A percentile compares a stretch with the other conserved stretches of the same genome.
Evolutionary conservation across 257 asterid genomes (phyloP).

Genomic region (Penstemon barbatus): DNA sequence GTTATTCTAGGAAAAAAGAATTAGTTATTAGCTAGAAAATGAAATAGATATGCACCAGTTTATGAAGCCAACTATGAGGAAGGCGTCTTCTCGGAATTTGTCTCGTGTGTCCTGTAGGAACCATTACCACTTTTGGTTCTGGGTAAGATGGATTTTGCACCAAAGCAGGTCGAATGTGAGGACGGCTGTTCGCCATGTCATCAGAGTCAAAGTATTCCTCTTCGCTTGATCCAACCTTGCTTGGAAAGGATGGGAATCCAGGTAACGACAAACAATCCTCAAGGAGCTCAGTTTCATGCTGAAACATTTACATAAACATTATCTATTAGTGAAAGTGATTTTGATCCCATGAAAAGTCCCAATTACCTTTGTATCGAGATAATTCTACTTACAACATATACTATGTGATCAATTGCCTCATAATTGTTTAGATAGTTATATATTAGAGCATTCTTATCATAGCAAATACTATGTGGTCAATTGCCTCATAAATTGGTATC

Average conservation of each 20-base stretch:
- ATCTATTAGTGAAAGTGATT: slow-evolving; percentile 6
- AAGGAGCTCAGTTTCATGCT: slow-evolving; percentile 91
- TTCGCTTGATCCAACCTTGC: slow-evolving; percentile 88
- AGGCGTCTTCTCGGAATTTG: slow-evolving; percentile 61
- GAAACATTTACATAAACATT: slow-evolving; percentile 32
- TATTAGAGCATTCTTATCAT: no score
- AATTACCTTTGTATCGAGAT: no score
- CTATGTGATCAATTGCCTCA: no score
- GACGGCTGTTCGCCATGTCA: slow-evolving; percentile 68
- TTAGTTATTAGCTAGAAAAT: slow-evolving; percentile 4
- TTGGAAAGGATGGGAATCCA: slow-evolving; percentile 79
- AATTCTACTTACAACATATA: no score
- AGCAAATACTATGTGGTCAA: no score
- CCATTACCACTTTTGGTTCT: slow-evolving; percentile 57
- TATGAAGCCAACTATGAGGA: slow-evolving; percentile 77
- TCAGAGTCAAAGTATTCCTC: slow-evolving; percentile 93
- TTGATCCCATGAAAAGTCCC: no score
- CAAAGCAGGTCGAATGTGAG: slow-evolving; percentile 42
- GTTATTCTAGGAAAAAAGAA: background rate
- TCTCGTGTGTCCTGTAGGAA: slow-evolving; percentile 53
- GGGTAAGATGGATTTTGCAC: slow-evolving; percentile 50
- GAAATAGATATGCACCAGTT: slow-evolving; percentile 51
- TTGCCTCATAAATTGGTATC: no score
- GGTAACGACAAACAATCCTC: slow-evolving; percentile 84
- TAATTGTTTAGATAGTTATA: no score